These are phyloP conservation scores for Kodamaea kaohsiungensis DNA, from an alignment of 805 yeast species.

Conservation along the genomic window DNA sequence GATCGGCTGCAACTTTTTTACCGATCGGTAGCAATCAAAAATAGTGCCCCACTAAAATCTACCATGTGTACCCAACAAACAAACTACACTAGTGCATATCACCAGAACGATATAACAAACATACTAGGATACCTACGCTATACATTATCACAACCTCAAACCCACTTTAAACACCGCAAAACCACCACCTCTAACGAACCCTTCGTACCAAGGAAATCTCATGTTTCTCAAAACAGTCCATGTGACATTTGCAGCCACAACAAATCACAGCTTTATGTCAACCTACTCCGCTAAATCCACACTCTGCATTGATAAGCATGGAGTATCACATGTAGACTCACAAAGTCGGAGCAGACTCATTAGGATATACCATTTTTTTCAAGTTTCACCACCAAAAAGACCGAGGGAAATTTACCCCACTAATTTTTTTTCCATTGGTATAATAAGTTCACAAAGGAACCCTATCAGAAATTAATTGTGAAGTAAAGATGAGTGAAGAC, in stretches of 20 bases:
- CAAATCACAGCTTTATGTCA: too few species aligned
- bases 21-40: too few species aligned
- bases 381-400: not conserved
- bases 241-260: slow-evolving; percentile 2
- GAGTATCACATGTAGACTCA: slow-evolving; percentile 1
- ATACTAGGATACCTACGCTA: too few species aligned
- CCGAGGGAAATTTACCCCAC: slow-evolving; percentile 14
- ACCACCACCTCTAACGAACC: not conserved
- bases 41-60: too few species aligned
- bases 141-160: too few species aligned
- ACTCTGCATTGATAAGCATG: too few species aligned
- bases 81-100: too few species aligned
- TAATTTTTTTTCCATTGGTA: not conserved
- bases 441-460: not conserved
- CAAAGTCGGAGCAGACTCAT: not conserved
- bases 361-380: not conserved
- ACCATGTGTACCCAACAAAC: too few species aligned
- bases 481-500: slow-evolving; percentile 17
- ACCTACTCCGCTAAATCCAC: too few species aligned
- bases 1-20: too few species aligned
- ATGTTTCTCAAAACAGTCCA: not conserved
- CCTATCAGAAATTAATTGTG: not conserved
- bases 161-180: too few species aligned
- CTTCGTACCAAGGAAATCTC: not conserved
- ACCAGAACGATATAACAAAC: too few species aligned